Base-by-base conservation (phyloP, 2,329 filamentous ascomycete species). In the Purpureocillium takamizusanense region DNA sequence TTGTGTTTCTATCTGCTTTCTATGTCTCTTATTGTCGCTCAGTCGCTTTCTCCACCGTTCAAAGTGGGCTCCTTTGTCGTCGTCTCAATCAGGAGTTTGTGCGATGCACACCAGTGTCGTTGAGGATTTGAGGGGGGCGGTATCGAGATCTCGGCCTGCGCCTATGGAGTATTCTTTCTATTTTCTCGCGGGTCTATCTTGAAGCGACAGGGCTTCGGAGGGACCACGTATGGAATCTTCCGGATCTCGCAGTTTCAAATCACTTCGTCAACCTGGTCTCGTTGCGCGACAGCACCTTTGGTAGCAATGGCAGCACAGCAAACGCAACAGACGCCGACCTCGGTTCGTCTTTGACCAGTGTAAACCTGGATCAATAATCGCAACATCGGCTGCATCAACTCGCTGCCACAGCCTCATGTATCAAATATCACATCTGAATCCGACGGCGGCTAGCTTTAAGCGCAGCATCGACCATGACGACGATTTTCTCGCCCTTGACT, bases 171-270 rank as follows among this genome's bases (percentile, higher is more conserved):
- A 55, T 8, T 28, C 25, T 25, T 32, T 30, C 11, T 28, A 53
- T 54, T 48, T 58, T 53, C 50, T 52, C 59, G 52, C 53, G 56
- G 52, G 56, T 57, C 58, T 52, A 51, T 52, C 53, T 57, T 57
- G 53, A 54, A 51, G 51, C 57, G 49, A 61, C 57, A 49, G 52
- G 55, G 48, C 57, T 53, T 53, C 55, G 49, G 52, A 57, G 54
- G 57, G 56, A 52, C 54, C 53, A 51, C 52, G 48, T 60, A 54
- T 61, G 55, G 52, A 60, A 61, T 52, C 57, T 56, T 59, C 55
- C 57, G 56, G 55, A 59, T 55, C 53, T 53, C 56, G 51, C 59
- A 62, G 44, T 30, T 30, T 14, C 60, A 52, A 61, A 58, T 57
- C 52, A 55, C 53, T 59, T 57, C 56, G 54, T 60, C 60, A 57